These are phyloP conservation scores for Acidiella bohemica DNA, from an alignment of 495 filamentous ascomycete species.

Conservation along the genomic window DNA sequence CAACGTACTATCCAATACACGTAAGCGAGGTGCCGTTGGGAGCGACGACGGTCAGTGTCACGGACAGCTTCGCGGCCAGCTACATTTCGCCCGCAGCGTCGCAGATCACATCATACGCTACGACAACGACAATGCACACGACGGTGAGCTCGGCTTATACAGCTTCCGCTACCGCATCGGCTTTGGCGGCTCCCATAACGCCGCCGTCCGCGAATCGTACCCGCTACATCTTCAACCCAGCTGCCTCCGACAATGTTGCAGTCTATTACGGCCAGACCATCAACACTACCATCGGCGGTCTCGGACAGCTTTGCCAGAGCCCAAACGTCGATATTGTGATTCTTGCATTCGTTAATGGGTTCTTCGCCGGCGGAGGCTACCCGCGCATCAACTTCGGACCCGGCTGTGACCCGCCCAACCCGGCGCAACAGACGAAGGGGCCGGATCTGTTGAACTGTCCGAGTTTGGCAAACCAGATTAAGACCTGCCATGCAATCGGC, in stretches of 20 bases:
- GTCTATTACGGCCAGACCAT: constrained; percentile 12
- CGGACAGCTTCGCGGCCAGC: not conserved
- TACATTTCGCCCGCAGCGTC: not conserved
- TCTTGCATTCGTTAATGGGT: constrained; percentile 40
- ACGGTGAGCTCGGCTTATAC: not conserved
- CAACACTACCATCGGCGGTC: constrained; percentile 6
- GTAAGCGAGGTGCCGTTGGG: no score
- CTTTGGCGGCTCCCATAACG: not conserved
- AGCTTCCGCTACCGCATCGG: not conserved
- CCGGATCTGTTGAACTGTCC: constrained; percentile 36
- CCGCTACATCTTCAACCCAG: constrained; percentile 1
- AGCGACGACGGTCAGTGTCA: not conserved
- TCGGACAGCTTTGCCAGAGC: constrained; percentile 9
- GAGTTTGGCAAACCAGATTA: constrained; percentile 42
- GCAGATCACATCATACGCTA: no score
- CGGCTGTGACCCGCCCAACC: constrained; percentile 16
- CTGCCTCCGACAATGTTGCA: constrained; percentile 5
- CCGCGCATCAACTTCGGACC: constrained; percentile 30
- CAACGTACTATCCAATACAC: no score
- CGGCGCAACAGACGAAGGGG: constrained; percentile 10
- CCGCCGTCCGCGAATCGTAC: not conserved
- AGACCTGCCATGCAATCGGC: constrained; percentile 46
- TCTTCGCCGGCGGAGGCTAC: constrained; percentile 22
- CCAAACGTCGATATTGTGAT: constrained; percentile 27
- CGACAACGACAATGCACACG: no score